A percentile compares a stretch with the other conserved stretches of the same genome.
Conservation (phyloP, 306 rosid species). For the Ochetophila trinervis region DNA sequence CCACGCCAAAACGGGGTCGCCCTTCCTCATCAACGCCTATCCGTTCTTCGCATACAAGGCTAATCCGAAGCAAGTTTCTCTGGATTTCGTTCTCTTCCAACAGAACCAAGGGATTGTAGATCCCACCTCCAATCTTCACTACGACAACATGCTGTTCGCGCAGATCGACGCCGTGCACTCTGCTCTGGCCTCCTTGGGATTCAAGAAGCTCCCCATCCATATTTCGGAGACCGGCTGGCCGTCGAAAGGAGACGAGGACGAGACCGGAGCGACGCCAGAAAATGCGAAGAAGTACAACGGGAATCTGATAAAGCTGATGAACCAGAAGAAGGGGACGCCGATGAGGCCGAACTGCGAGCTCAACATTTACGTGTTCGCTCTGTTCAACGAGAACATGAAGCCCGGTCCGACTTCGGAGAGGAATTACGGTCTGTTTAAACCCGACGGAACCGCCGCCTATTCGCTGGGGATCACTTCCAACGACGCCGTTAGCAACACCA, state of each 20-base stretch:
- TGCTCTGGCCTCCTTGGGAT: slow-evolving; percentile 55
- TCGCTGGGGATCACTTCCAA: slow-evolving; percentile 42
- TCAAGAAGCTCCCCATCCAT: slow-evolving; percentile 67
- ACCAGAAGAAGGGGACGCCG: slow-evolving; percentile 71
- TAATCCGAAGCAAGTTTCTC: slow-evolving; percentile 60
- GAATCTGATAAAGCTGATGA: slow-evolving; percentile 55
- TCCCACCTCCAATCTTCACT: slow-evolving; percentile 60
- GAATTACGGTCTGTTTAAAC: slow-evolving; percentile 87
- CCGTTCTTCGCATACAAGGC: slow-evolving; percentile 94
- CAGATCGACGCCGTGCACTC: slow-evolving; percentile 92
- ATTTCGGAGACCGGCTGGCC: slow-evolving; percentile 99
- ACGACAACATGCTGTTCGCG: slow-evolving; percentile 90
- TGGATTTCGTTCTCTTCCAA: slow-evolving; percentile 81
- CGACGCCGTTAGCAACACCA: slow-evolving; percentile 16
- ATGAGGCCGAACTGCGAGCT: slow-evolving; percentile 64
- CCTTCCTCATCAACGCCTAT: slow-evolving; percentile 85
- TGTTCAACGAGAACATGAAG: slow-evolving; percentile 93
- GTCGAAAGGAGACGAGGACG: slow-evolving; percentile 83
- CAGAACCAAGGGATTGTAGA: slow-evolving; percentile 75
- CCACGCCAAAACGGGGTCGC: slow-evolving; percentile 79
- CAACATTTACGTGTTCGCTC: slow-evolving; percentile 84
- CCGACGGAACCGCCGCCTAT: slow-evolving; percentile 76
- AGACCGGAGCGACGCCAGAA: slow-evolving; percentile 71
- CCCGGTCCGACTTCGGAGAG: slow-evolving; percentile 95
- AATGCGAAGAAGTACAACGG: slow-evolving; percentile 92